A percentile compares a stretch with the other conserved stretches of the same genome.
These are phyloP conservation scores for Hebeloma cylindrosporum DNA, from an alignment of 768 basidiomycete species.

Conservation along the genomic window DNA sequence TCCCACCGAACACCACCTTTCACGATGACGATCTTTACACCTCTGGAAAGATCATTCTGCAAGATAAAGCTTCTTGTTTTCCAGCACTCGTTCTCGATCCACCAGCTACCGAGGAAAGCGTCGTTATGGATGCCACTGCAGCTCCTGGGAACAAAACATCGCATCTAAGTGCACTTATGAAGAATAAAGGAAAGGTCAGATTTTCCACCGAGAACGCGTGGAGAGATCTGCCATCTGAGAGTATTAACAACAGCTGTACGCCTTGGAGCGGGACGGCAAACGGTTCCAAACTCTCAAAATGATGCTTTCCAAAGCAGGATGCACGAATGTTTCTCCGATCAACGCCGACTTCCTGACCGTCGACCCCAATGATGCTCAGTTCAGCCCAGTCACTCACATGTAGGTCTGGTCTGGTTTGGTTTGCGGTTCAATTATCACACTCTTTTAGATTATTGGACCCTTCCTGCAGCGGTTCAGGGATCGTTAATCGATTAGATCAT, in stretches of 20 bases:
- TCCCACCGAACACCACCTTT: constrained; percentile 65
- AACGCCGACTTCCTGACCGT: constrained; percentile 82
- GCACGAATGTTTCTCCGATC: constrained; percentile 73
- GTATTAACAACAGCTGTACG: constrained; percentile 64
- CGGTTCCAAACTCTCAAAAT: constrained; percentile 80
- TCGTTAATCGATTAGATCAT: constrained; percentile 86
- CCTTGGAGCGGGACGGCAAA: constrained; percentile 84
- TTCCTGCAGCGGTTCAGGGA: constrained; percentile 94
- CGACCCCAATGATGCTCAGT: constrained; percentile 67
- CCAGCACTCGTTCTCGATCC: constrained; percentile 87
- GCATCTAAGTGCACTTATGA: constrained; percentile 87
- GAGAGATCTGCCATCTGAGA: background rate
- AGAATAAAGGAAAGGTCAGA: constrained; percentile 73
- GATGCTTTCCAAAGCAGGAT: constrained; percentile 86
- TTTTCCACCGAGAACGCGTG: background rate
- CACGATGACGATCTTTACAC: constrained; percentile 72
- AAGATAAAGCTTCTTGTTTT: constrained; percentile 98
- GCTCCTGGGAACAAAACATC: constrained; percentile 99
- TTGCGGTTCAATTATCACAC: constrained; percentile 1
- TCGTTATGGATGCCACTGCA: constrained; percentile 91
- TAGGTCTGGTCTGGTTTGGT: constrained; percentile 37
- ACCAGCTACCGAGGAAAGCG: constrained; percentile 47
- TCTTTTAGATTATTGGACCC: constrained; percentile 80
- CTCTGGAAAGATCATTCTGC: constrained; percentile 83
- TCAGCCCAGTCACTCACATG: constrained; percentile 80